Conservation (phyloP, 306 rosid species). For the Cucurbita ficifolia region DNA sequence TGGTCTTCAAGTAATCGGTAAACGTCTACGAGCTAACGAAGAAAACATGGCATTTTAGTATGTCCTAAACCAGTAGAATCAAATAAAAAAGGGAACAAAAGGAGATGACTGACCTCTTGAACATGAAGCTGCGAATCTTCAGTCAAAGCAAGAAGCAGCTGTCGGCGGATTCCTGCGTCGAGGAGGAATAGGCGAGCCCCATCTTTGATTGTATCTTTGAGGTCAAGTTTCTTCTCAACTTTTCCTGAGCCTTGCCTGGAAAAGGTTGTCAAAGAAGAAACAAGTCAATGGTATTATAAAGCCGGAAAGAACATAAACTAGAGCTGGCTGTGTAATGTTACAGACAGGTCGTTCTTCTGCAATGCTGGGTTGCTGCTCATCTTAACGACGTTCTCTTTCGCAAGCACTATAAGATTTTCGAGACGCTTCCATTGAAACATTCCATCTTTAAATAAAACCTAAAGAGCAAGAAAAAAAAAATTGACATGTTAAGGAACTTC, state of each 20-base stretch:
- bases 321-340: constrained; percentile 10
- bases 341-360: constrained; percentile 49
- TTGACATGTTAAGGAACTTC: background rate
- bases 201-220: constrained; percentile 88
- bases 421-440: constrained; percentile 96
- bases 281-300: constrained; percentile 5
- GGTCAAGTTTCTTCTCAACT: constrained; percentile 61
- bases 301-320: constrained; percentile 10
- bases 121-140: constrained; percentile 96
- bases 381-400: constrained; percentile 87
- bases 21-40: constrained; percentile 76
- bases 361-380: constrained; percentile 95
- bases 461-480: background rate
- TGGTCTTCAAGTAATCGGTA: constrained; percentile 83
- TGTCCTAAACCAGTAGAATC: background rate
- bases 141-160: constrained; percentile 90
- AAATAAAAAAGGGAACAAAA: background rate
- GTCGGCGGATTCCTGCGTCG: constrained; percentile 79
- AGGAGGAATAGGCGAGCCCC: constrained; percentile 87
- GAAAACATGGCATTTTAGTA: constrained; percentile 15
- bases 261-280: constrained; percentile 10
- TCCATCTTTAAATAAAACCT: constrained; percentile 95
- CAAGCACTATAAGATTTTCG: constrained; percentile 89
- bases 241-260: constrained; percentile 37
- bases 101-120: constrained; percentile 51